Conservation (phyloP, 2,329 filamentous ascomycete genomes). For the Fusarium sarcochroum region DNA sequence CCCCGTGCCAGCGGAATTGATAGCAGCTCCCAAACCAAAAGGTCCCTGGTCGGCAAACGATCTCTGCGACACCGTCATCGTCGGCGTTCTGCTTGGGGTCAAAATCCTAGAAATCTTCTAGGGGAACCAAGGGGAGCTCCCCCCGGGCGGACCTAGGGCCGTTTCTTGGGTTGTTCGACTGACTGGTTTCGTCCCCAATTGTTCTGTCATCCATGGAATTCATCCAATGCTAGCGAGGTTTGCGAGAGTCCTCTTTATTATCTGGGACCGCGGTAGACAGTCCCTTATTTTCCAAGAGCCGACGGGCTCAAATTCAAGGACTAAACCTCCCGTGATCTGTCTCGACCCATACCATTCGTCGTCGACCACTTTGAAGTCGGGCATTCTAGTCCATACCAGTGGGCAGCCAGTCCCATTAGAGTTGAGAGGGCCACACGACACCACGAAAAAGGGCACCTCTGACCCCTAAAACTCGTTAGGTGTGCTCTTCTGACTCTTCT, state of each 20-base stretch:
- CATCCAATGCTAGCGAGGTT: slow-evolving; percentile 29
- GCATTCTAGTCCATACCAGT: slow-evolving; percentile 41
- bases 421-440: slow-evolving; percentile 41
- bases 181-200: slow-evolving; percentile 37
- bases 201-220: slow-evolving; percentile 41
- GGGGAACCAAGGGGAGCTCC: slow-evolving; percentile 38
- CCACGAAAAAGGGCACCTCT: slow-evolving; percentile 29
- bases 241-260: slow-evolving; percentile 24
- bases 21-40: slow-evolving; percentile 15
- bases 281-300: slow-evolving; percentile 25
- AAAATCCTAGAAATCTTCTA: slow-evolving; percentile 35
- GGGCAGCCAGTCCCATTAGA: slow-evolving; percentile 38
- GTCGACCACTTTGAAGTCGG: slow-evolving; percentile 16
- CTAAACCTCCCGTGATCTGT: slow-evolving; percentile 41
- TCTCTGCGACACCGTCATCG: slow-evolving; percentile 33
- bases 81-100: slow-evolving; percentile 8
- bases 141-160: slow-evolving; percentile 34
- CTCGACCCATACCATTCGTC: slow-evolving; percentile 38
- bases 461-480: slow-evolving; percentile 39
- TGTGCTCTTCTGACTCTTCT: slow-evolving; percentile 45
- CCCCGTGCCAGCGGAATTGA: slow-evolving; percentile 16
- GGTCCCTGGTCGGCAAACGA: slow-evolving; percentile 25
- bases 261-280: slow-evolving; percentile 35
- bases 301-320: slow-evolving; percentile 28
- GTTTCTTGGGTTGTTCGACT: slow-evolving; percentile 18